Base-by-base conservation (phyloP, 176 grass and related monocot genomes). In the Zea mays region DNA sequence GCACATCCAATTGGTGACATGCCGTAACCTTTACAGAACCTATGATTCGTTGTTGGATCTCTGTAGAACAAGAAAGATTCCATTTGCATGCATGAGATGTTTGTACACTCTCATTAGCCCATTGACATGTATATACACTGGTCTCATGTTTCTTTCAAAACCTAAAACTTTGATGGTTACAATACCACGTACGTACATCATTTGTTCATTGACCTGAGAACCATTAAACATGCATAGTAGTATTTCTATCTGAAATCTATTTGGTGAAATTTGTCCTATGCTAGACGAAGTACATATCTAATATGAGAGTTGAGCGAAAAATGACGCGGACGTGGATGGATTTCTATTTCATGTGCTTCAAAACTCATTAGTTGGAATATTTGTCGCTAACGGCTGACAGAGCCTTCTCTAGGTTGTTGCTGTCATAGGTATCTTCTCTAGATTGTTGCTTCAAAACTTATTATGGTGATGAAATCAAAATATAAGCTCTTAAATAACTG, bases 21-120 rank as follows among this genome's bases (percentile, higher is more conserved):
- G 48, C 65, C 41, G 58, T 85, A 69, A 85, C 48, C 68, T 85
- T 79, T 79, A 73, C 74, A 79, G 60, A 73, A 85, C 5, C 57
- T 41, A 79, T 73, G 39, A 85, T 73, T 62, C 83, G 9, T 66
- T 17, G 9, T 66, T 17, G 67, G 27, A 73, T 79, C 83, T 48
- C 36, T 78, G 27, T 27, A 72, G 68, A 57, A 52, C 46, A n/a
- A 57, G 37, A 43, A 43, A 85, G 65, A 66, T 79, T 36, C 75
- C 68, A 68, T 73, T 79, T 84, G 55, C 55, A 69, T 85, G 68
- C 68, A 57, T 38, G 40, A 64, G 74, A 52, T 65, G 19, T 37
- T 56, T 21, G n/a, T 58, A 58, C 42, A 37, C 13, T 48, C 58
- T 38, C 46, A 78, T 72, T 36, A 50, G 15, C 20, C 45, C 10